Base-by-base conservation (phyloP, 2,329 filamentous ascomycete genomes). In the Hymenotorrendiella dingleyae region DNA sequence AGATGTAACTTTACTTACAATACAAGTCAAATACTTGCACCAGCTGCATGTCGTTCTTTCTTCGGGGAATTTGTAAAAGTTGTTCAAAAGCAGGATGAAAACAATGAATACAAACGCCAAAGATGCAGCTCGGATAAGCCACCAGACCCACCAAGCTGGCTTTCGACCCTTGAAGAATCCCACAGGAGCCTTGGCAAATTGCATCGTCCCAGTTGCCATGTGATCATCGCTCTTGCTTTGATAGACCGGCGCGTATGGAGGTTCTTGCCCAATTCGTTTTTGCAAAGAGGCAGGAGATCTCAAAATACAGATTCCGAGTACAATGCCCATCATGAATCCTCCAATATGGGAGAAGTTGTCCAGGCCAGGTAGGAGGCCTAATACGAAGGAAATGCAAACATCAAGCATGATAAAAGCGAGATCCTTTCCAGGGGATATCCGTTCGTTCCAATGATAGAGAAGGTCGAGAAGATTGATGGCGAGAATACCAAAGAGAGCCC, bases 331-430 rank as follows among this genome's bases (percentile, higher is more conserved):
- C 38, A 94, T 67, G 63, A 97, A 96, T 2, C 93, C 93, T 42
- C 93, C 93, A 49, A 98, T 96, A 55, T 98, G 93, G 12, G 87
- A 86, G 64, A 97, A 98, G 65, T 98, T 98, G 70, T 98, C 93
- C 35, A 98, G 68, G 7, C 90, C 91, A 0, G 93, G 93, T 1
- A 98, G 74, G 4, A 98, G 74, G 24, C 93, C 93, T 2, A 98
- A 76, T 12, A 93, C 88, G 60, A 98, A 96, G 0, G 89, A 88
- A 52, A 98, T 89, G 52, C 82, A 69, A 48, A 97, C 79, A 58
- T 96, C 90, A 43, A 96, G 67, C 35, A 90, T 49, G 62, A 97
- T 85, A 64, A 94, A 94, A 40, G 86, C 68, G n/a, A 98, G 69
- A 56, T 97, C 93, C 53, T 86, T 85, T 62, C 81, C 73, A 0